Evolutionary conservation across 2,329 filamentous ascomycete species (phyloP), one percentile per base, ranked within the genome.

Genomic region (Penicillium sumatraense): DNA sequence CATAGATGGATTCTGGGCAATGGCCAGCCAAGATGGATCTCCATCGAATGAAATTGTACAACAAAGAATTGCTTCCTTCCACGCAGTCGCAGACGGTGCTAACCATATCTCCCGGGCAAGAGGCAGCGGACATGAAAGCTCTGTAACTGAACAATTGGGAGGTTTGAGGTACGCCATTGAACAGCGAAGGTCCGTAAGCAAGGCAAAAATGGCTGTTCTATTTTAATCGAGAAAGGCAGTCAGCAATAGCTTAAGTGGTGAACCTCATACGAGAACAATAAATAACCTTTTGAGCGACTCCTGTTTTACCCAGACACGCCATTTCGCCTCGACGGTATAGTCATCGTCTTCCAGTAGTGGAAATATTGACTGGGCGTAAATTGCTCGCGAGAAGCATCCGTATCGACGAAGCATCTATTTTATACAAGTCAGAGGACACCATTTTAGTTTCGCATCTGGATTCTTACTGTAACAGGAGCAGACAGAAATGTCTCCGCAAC

Each of bases 101-200:
- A 46, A 14, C 42, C 42, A 46, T 46, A 46, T 46, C 14, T 27
- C 23, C 23, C 42, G 42, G 3, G 42, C 14, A 26, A 46, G 13
- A 27, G 23, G 42, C 24, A 46, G 42, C 6, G 42, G 42, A 27
- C 42, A 46, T 27, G 42, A 46, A 26, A 46, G 42, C 21, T 46
- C 42, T 3, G 42, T 46, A 3, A 46, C 23, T 10, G 42, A 46
- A 23, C 42, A 46, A 18, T 46, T 46, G 4, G 42, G 42, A 24
- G 42, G 21, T n/a, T 46, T 46, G 21, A 46, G 23, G 42, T 46
- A 46, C 14, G 42, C 42, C 42, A 46, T 46, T 6, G 42, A 46
- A 23, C 42, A 46, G 14, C 42, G 42, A 27, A 46, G 42, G 14
- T 46, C 42, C 3, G 42, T 46, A 16, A 46, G 42, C 13, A 46